Percentiles rank a stretch among this genome's conserved stretches.
Conservation (phyloP, 768 basidiomycete species). For the Crepidotus variabilis region DNA sequence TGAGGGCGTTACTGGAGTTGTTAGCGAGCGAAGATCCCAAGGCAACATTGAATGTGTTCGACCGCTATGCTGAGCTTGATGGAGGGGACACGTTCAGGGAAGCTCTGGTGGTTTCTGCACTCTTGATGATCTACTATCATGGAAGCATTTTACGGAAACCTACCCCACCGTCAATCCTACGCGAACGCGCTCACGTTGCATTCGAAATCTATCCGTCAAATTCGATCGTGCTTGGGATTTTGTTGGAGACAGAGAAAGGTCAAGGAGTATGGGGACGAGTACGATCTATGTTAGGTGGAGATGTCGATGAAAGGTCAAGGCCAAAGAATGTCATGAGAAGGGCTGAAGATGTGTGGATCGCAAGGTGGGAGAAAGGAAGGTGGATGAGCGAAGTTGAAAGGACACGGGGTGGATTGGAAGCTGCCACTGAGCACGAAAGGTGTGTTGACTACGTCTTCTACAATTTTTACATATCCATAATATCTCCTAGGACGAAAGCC, state of each 20-base stretch:
- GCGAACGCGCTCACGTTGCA: constrained; percentile 52
- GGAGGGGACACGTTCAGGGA: constrained; percentile 36
- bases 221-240: constrained; percentile 67
- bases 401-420: constrained; percentile 56
- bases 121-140: constrained; percentile 62
- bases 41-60: constrained; percentile 39
- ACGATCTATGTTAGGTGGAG: constrained; percentile 51
- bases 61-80: constrained; percentile 24
- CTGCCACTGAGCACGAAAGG: constrained; percentile 68
- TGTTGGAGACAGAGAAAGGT: constrained; percentile 74
- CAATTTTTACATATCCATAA: constrained; percentile 5
- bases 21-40: constrained; percentile 40
- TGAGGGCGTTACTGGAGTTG: constrained; percentile 64
- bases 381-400: constrained; percentile 73
- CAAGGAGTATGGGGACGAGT: constrained; percentile 78
- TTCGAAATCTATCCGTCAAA: constrained; percentile 63
- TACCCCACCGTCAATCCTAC: constrained; percentile 52
- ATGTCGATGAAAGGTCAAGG: constrained; percentile 20
- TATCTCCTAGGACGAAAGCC: constrained; percentile 48
- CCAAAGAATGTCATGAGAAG: constrained; percentile 58
- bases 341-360: constrained; percentile 71
- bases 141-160: constrained; percentile 50
- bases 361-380: constrained; percentile 71
- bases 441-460: no score
- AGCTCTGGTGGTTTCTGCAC: constrained; percentile 50